phyloP scores from a whole-genome alignment of 2,329 filamentous ascomycete genomes.

The Phaeoacremonium minimum region DNA sequence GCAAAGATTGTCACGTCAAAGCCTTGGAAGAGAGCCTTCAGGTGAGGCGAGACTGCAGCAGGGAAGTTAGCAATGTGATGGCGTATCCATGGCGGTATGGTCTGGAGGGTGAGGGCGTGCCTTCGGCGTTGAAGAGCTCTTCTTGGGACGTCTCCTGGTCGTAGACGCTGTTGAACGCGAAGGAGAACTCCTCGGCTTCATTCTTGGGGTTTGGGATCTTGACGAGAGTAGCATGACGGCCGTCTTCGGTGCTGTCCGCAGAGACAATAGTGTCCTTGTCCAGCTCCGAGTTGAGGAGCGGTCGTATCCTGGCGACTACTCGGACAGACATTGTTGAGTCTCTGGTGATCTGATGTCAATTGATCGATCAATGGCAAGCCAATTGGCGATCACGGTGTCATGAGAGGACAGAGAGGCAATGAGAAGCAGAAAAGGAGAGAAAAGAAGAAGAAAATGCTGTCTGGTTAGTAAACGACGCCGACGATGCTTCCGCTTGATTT shows the following conservation, averaged over 20 bases:
- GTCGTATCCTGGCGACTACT: conserved; percentile 87
- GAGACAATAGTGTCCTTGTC: conserved; percentile 84
- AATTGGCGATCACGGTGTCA: too few relatives aligned
- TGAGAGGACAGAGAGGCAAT: background rate
- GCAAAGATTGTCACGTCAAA: conserved; percentile 87
- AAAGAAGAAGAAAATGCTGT: too few relatives aligned
- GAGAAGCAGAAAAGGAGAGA: background rate
- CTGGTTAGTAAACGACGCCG: too few relatives aligned
- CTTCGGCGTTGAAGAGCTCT: conserved; percentile 83
- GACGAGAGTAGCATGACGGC: conserved; percentile 63
- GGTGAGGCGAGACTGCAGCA: conserved; percentile 71
- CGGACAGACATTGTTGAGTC: conserved; percentile 58
- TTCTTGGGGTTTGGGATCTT: conserved; percentile 95
- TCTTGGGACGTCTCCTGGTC: conserved; percentile 77
- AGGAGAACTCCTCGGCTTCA: conserved; percentile 83
- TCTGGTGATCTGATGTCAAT: background rate
- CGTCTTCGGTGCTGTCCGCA: conserved; percentile 57
- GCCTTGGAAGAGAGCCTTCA: conserved; percentile 89
- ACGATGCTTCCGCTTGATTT: too few relatives aligned
- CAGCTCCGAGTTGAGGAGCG: conserved; percentile 78
- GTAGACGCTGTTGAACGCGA: conserved; percentile 93
- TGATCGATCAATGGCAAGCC: background rate
- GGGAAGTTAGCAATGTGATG: conserved; percentile 10
- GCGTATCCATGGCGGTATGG: background rate
- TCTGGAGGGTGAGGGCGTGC: conserved; percentile 43